Percentiles rank a stretch among this genome's conserved stretches.
These are phyloP conservation scores for Hypoxylon sp. DNA, from an alignment of 2,329 filamentous ascomycete genomes.

Conservation along the genomic window DNA sequence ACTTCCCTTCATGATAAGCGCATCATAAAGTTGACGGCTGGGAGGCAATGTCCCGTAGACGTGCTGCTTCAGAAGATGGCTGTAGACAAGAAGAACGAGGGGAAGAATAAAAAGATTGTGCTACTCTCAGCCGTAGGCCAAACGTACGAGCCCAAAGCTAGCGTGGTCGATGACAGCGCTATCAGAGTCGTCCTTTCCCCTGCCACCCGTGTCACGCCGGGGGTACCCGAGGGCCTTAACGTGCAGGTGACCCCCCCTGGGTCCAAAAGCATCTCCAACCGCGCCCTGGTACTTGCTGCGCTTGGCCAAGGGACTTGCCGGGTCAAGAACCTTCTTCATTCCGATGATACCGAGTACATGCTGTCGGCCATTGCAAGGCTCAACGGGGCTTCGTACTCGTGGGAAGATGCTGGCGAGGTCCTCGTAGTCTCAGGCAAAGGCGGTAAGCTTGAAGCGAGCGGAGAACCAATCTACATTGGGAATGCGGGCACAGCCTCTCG, in stretches of 20 bases:
- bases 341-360: slow-evolving; percentile 98
- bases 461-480: slow-evolving; percentile 87
- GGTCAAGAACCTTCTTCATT: slow-evolving; percentile 93
- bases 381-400: slow-evolving; percentile 88
- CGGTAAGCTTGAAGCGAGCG: slow-evolving; percentile 83
- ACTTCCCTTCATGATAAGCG: slow-evolving; percentile 87
- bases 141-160: slow-evolving; percentile 89
- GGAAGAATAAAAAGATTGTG: slow-evolving; percentile 94
- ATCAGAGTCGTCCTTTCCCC: slow-evolving; percentile 88
- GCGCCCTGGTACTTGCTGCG: slow-evolving; percentile 92
- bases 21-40: slow-evolving; percentile 84
- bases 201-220: slow-evolving; percentile 80
- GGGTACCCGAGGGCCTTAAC: slow-evolving; percentile 74
- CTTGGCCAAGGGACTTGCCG: slow-evolving; percentile 88
- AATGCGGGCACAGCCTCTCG: slow-evolving; percentile 97
- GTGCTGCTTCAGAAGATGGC: slow-evolving; percentile 92
- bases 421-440: slow-evolving; percentile 91
- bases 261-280: slow-evolving; percentile 98
- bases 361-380: slow-evolving; percentile 89
- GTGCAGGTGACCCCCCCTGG: slow-evolving; percentile 90
- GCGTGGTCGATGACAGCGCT: slow-evolving; percentile 86
- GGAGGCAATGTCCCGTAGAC: slow-evolving; percentile 89
- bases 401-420: slow-evolving; percentile 95
- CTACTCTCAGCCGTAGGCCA: slow-evolving; percentile 90
- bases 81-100: slow-evolving; percentile 98